Evolutionary conservation across 2,329 filamentous ascomycete genomes (phyloP).

Genomic region (Venturia oleaginea): DNA sequence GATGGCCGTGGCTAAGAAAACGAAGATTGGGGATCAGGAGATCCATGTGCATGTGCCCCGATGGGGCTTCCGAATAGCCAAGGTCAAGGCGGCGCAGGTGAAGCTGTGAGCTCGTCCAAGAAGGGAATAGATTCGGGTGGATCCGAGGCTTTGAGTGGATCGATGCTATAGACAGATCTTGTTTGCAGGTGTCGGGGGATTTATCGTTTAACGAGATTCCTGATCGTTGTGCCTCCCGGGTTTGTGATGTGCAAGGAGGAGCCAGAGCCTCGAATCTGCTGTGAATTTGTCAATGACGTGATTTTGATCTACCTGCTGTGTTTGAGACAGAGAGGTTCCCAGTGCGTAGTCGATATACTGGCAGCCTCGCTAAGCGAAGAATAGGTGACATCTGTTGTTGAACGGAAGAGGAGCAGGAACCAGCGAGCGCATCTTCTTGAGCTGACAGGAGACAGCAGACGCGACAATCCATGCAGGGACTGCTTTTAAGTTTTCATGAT

Average conservation of each 20-base stretch:
- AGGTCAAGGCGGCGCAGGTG: conserved; percentile 10
- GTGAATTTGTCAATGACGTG: neutral
- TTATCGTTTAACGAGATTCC: neutral
- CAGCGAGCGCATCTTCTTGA: neutral
- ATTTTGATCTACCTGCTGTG: neutral
- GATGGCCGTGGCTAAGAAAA: conserved; percentile 48
- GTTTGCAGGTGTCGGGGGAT: neutral
- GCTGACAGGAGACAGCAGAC: neutral
- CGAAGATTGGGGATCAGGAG: conserved; percentile 29
- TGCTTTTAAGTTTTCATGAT: neutral
- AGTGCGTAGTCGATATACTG: neutral
- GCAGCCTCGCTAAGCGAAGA: no score
- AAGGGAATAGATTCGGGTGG: neutral
- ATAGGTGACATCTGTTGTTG: neutral
- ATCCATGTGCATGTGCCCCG: conserved; percentile 54
- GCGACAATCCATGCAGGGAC: neutral
- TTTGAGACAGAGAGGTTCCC: neutral
- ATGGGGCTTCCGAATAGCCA: conserved; percentile 46
- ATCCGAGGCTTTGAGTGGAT: neutral
- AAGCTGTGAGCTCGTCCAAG: neutral
- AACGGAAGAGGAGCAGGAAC: neutral
- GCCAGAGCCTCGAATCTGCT: neutral
- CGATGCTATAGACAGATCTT: neutral
- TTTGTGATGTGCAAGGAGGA: neutral
- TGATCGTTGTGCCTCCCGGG: neutral